Evolutionary conservation across 1,284 basidiomycete species (phyloP).

Genomic region (Gymnopus androsaceus): DNA sequence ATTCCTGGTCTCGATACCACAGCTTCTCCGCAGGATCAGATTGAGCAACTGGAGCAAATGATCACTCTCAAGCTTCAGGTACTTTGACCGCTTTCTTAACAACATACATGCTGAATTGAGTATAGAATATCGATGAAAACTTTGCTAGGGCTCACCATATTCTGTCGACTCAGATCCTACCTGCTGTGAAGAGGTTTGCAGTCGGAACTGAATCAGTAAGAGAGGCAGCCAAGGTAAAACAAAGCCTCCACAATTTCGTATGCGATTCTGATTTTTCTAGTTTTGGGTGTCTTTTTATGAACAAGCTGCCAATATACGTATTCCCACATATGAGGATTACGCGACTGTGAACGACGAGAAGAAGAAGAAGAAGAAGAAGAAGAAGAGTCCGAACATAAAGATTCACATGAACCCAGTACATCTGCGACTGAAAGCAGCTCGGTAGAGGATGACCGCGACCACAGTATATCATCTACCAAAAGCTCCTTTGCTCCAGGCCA

Average conservation of each 20-base stretch:
- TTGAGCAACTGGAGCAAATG: slow-evolving; percentile 94
- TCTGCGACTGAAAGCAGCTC: slow-evolving; percentile 2
- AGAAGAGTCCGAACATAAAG: slow-evolving; percentile 38
- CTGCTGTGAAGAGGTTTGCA: slow-evolving; percentile 87
- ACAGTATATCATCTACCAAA: slow-evolving; percentile 55
- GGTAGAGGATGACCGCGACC: slow-evolving; percentile 5
- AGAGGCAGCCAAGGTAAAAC: slow-evolving; percentile 80
- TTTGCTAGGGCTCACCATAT: slow-evolving; percentile 89
- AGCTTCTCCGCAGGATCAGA: slow-evolving; percentile 79
- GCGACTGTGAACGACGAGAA: slow-evolving; percentile 50
- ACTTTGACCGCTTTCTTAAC: not conserved
- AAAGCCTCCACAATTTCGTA: slow-evolving; percentile 4
- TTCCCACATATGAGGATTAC: slow-evolving; percentile 71
- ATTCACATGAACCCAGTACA: slow-evolving; percentile 28
- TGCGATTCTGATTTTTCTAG: slow-evolving; percentile 36
- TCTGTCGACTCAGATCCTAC: slow-evolving; percentile 80
- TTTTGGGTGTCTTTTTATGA: slow-evolving; percentile 98
- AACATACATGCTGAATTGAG: slow-evolving; percentile 15
- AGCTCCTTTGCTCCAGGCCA: slow-evolving; percentile 68
- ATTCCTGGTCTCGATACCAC: slow-evolving; percentile 77
- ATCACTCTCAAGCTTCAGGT: slow-evolving; percentile 89
- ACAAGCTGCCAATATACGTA: slow-evolving; percentile 83
- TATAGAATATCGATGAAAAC: slow-evolving; percentile 89
- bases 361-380: too few species aligned
- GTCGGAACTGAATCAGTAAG: slow-evolving; percentile 85